Evolutionary conservation across 768 basidiomycete species (phyloP).

Genomic region (Coprinopsis strossmayeri): DNA sequence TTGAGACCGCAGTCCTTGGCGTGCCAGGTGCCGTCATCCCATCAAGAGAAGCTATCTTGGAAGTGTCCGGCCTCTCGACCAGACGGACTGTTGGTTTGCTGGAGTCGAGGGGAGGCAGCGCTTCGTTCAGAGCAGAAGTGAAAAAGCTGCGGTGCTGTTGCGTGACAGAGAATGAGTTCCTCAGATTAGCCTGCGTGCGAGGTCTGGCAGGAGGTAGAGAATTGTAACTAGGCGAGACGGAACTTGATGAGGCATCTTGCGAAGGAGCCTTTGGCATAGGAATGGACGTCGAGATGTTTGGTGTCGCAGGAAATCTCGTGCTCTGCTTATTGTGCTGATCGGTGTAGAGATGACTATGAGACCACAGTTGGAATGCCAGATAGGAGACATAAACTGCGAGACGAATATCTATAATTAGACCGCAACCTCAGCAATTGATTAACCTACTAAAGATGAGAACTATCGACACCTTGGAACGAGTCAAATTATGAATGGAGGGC

Average conservation of each 20-base stretch:
- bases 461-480: conserved; percentile 51
- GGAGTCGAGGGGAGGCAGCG: background rate
- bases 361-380: conserved; percentile 74
- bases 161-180: background rate
- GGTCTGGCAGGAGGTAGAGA: no score
- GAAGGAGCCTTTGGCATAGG: conserved; percentile 1
- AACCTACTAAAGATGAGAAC: conserved; percentile 68
- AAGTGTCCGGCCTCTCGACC: no score
- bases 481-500: background rate
- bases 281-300: conserved; percentile 23
- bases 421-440: background rate
- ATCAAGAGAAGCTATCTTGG: no score
- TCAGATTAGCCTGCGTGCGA: no score
- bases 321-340: conserved; percentile 41
- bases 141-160: background rate
- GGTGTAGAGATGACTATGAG: conserved; percentile 66
- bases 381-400: conserved; percentile 61
- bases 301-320: conserved; percentile 24
- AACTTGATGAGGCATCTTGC: background rate
- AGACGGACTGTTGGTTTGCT: conserved; percentile 1
- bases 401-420: background rate
- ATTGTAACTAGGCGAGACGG: no score
- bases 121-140: background rate
- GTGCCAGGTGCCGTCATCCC: no score
- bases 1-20: background rate